Conservation (phyloP, 495 filamentous ascomycete species). For the Geopyxis carbonaria region DNA sequence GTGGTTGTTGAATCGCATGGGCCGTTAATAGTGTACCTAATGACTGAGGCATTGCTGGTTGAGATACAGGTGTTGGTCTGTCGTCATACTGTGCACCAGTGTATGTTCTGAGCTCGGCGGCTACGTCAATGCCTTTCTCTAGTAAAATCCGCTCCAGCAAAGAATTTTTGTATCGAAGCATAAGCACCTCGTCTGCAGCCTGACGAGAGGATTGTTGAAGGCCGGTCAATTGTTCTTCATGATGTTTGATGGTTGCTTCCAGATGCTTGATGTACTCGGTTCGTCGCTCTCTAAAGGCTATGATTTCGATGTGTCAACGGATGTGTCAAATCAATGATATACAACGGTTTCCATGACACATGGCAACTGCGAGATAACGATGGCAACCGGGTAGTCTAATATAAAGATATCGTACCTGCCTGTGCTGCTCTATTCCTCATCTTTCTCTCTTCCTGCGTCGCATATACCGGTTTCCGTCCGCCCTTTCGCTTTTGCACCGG, state of each 20-base stretch:
- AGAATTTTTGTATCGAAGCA: slow-evolving; percentile 97
- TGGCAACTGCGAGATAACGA: slow-evolving; percentile 20
- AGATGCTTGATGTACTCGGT: slow-evolving; percentile 99
- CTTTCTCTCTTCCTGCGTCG: slow-evolving; percentile 94
- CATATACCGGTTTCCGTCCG: slow-evolving; percentile 94
- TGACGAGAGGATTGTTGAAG: slow-evolving; percentile 86
- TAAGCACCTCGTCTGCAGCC: slow-evolving; percentile 92
- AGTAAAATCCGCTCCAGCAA: slow-evolving; percentile 84
- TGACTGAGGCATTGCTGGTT: slow-evolving; percentile 54
- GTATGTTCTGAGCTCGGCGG: slow-evolving; percentile 72
- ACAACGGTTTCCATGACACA: slow-evolving; percentile 24
- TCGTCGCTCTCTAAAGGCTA: slow-evolving; percentile 74
- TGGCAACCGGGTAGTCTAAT: slow-evolving; percentile 15
- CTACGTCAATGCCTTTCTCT: slow-evolving; percentile 97
- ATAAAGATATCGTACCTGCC: slow-evolving; percentile 36
- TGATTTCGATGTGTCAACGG: slow-evolving; percentile 24
- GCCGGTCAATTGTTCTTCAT: slow-evolving; percentile 81
- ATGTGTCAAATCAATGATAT: slow-evolving; percentile 18
- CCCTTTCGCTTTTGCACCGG: slow-evolving; percentile 73
- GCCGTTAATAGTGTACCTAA: too few relatives aligned
- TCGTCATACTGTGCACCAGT: slow-evolving; percentile 37
- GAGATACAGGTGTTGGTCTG: slow-evolving; percentile 34
- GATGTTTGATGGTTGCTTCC: slow-evolving; percentile 90
- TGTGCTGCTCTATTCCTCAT: slow-evolving; percentile 95
- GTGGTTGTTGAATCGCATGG: slow-evolving; percentile 31